These are phyloP conservation scores for Magnolia changhungtana DNA, from an alignment of 164 flowering plant genomes.

Conservation along the genomic window DNA sequence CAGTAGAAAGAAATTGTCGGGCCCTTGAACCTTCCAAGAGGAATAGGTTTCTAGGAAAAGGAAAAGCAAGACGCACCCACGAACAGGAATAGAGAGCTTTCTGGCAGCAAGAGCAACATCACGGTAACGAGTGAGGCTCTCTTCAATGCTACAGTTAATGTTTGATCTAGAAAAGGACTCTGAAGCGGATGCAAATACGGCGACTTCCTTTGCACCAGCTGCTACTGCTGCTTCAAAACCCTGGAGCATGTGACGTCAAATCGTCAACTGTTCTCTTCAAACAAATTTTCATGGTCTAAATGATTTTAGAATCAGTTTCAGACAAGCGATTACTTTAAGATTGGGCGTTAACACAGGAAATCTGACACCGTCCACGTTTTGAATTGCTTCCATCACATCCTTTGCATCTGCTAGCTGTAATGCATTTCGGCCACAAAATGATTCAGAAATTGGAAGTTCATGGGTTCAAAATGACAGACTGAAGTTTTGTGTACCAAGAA, in stretches of 20 bases:
- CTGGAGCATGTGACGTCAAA: slow-evolving; percentile 30
- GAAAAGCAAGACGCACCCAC: slow-evolving; percentile 58
- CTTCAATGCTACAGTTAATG: slow-evolving; percentile 90
- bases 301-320: neutral
- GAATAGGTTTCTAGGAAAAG: neutral
- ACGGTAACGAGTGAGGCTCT: slow-evolving; percentile 76
- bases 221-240: slow-evolving; percentile 94
- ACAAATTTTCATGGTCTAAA: neutral
- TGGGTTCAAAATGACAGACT: neutral
- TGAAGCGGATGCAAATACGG: slow-evolving; percentile 94
- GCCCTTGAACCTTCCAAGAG: neutral
- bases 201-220: slow-evolving; percentile 96
- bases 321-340: slow-evolving; percentile 52
- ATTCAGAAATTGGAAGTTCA: neutral
- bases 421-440: slow-evolving; percentile 2
- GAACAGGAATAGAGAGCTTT: slow-evolving; percentile 76
- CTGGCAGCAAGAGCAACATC: slow-evolving; percentile 77
- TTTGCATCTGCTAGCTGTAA: slow-evolving; percentile 89
- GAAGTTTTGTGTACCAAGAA: slow-evolving; percentile 5
- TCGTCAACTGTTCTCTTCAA: slow-evolving; percentile 1
- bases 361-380: slow-evolving; percentile 52
- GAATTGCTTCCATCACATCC: slow-evolving; percentile 76
- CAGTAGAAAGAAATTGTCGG: neutral
- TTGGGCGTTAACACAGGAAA: slow-evolving; percentile 91
- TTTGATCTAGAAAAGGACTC: slow-evolving; percentile 93